Evolutionary conservation across 2,329 filamentous ascomycete genomes (phyloP), one percentile per base, ranked within the genome.

Genomic region (Cytospora schulzeri): DNA sequence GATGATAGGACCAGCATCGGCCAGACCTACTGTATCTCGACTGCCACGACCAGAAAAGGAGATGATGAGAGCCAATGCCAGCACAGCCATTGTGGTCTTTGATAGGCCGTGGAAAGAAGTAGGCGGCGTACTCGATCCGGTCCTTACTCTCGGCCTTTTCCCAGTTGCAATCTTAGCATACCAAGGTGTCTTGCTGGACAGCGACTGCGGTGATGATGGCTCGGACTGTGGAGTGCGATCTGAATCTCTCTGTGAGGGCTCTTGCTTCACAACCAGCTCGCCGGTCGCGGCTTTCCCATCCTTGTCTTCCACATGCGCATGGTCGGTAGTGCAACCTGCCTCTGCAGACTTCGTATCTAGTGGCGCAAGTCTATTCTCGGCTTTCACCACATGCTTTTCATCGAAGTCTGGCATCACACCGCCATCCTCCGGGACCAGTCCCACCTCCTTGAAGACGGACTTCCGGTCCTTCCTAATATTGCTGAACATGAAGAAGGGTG

Each of bases 381-480:
- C 71, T 38, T 70, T 69, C 55, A 73, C 73, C 68, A 60, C 61
- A 64, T 58, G 70, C 57, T 33, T 68, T 65, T 61, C 68, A 60
- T 31, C 69, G 62, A 65, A 66, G 50, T 70, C 62, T 61, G 70
- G 62, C 8, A 63, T 64, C 15, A 62, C 56, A 31, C 69, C 67
- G 41, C 71, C 69, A n/a, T 72, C 70, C 35, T 77, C 77, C 51
- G 78, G 75, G 57, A 77, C 74, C 24, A 85, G 70, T 5, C 82
- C 83, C 50, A 80, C 71, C 72, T 85, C 83, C 69, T 76, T 83
- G 68, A 85, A 85, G 63, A 84, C 74, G 26, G 83, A 85, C 68
- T 76, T 80, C 57, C 83, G 78, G 51, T 78, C 81, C 70, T 83
- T 84, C 66, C 74, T 76, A 56, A 84, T 79, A 63, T 79, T 83